phyloP scores from a whole-genome alignment of 192 early-diverging fungal genomes.

The Fimicolochytrium jonesii region DNA sequence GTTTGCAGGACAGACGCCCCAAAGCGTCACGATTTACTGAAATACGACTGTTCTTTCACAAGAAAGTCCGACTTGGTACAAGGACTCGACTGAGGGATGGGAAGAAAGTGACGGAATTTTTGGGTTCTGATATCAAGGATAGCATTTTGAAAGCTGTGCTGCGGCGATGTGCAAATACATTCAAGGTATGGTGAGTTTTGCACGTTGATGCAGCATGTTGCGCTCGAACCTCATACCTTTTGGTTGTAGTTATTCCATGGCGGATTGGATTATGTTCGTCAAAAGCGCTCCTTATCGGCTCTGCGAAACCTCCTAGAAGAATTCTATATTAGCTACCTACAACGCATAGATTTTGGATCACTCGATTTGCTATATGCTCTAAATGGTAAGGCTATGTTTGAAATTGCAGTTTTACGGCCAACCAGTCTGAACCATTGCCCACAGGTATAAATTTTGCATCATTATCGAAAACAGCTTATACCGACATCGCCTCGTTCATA shows the following conservation, averaged over 20 bases:
- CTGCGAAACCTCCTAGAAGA: conserved; percentile 14
- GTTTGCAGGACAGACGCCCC: background rate
- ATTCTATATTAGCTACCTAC: conserved; percentile 23
- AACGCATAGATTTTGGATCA: conserved; percentile 6
- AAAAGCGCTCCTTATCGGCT: background rate
- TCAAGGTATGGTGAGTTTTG: conserved; percentile 17
- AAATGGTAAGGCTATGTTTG: conserved; percentile 6
- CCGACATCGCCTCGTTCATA: conserved; percentile 12
- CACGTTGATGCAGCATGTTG: too few species aligned
- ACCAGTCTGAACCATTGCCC: too few species aligned
- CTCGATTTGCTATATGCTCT: conserved; percentile 21
- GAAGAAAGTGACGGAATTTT: conserved; percentile 7
- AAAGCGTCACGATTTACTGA: background rate
- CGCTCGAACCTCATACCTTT: too few species aligned
- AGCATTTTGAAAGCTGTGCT: conserved; percentile 7
- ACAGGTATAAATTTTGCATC: conserved; percentile 18
- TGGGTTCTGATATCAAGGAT: conserved; percentile 9
- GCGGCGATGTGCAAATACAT: background rate
- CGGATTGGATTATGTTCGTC: background rate
- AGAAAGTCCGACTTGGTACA: conserved; percentile 28
- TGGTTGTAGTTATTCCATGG: conserved; percentile 14
- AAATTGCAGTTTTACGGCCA: background rate
- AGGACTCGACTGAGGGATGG: background rate
- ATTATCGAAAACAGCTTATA: conserved; percentile 3
- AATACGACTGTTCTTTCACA: background rate